Base-by-base conservation (phyloP, 2,329 filamentous ascomycete genomes). In the Coleophoma eucalyptorum region DNA sequence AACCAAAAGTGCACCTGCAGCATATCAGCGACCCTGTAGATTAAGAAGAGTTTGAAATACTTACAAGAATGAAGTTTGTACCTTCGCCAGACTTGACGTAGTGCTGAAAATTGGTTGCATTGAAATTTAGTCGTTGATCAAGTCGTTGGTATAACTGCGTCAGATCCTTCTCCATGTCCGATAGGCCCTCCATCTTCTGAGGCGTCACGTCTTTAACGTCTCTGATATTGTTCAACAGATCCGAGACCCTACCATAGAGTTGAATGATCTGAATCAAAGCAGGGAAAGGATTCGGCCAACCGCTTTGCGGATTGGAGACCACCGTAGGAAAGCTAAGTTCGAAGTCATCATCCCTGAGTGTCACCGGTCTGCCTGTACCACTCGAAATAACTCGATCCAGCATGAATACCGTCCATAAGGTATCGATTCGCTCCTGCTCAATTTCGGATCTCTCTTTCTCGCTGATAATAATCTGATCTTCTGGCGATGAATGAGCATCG, bases 331-430 rank as follows among this genome's bases (percentile, higher is more conserved):
- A 87, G 1, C 81, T 80, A 6, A 95, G 77, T 65, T 95, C 91
- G 57, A 93, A 92, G 58, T 95, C 90, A 53, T 89, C 86, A 62
- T 95, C 89, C 45, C 87, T 83, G 31, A 96, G 77, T 0, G 90
- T 95, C 11, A 93, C 90, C 1, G 90, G 87, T 15, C 90, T 79
- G 10, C 91, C 91, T 0, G 90, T 94, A 0, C 90, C 90, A 0
- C 89, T 93, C 0, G 90, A 95, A 21, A 96, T 93, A 54, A 93
- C 86, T 18, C 90, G 80, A 62, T 96, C 90, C 1, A 96, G 78
- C 57, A 95, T 86, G 66, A 95, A 95, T 11, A 96, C 87, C 4
- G 89, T 86, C 90, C 90, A 96, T 58, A 96, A 91, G 0, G 90
- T 93, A 61, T 96, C 89, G 41, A 90, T 84, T 15, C 89, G 81